These are phyloP conservation scores for Arthrobotrys conoides DNA, from an alignment of 2,329 filamentous ascomycete genomes.

Conservation along the genomic window DNA sequence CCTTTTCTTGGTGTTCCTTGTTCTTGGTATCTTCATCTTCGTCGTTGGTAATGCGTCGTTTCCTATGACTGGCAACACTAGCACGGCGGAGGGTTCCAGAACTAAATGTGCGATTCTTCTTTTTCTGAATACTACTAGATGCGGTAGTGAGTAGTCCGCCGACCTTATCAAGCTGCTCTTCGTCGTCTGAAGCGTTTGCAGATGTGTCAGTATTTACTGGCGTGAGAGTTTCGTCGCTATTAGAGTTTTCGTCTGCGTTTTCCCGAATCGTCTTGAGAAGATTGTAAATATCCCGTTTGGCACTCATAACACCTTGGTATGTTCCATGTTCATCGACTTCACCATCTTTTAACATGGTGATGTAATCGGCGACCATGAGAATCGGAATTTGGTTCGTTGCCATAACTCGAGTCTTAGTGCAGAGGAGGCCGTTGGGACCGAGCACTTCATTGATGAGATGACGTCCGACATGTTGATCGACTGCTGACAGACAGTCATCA, in stretches of 20 bases:
- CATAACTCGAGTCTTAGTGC: constrained; percentile 88
- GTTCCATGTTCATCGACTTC: constrained; percentile 89
- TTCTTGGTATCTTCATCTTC: constrained; percentile 79
- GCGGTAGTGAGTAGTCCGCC: constrained; percentile 72
- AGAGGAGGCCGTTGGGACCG: constrained; percentile 84
- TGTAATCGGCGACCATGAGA: constrained; percentile 88
- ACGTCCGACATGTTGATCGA: constrained; percentile 96
- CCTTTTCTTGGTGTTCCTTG: constrained; percentile 92
- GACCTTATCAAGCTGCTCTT: constrained; percentile 70
- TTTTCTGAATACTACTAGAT: constrained; percentile 70
- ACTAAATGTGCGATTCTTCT: constrained; percentile 76
- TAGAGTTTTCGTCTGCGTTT: constrained; percentile 73
- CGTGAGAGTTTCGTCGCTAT: constrained; percentile 79
- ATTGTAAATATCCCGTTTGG: constrained; percentile 90
- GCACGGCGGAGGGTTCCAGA: constrained; percentile 87
- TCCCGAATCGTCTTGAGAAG: constrained; percentile 75
- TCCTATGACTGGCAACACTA: constrained; percentile 89
- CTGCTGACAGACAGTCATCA: constrained; percentile 93
- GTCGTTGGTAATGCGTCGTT: constrained; percentile 79
- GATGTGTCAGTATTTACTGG: constrained; percentile 68
- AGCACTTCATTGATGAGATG: constrained; percentile 96
- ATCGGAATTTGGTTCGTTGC: constrained; percentile 97
- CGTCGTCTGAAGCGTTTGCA: constrained; percentile 65
- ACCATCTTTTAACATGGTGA: constrained; percentile 85
- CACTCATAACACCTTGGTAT: constrained; percentile 89